phyloP scores from a whole-genome alignment of 1,139 yeast species.

The Diutina rugosa region DNA sequence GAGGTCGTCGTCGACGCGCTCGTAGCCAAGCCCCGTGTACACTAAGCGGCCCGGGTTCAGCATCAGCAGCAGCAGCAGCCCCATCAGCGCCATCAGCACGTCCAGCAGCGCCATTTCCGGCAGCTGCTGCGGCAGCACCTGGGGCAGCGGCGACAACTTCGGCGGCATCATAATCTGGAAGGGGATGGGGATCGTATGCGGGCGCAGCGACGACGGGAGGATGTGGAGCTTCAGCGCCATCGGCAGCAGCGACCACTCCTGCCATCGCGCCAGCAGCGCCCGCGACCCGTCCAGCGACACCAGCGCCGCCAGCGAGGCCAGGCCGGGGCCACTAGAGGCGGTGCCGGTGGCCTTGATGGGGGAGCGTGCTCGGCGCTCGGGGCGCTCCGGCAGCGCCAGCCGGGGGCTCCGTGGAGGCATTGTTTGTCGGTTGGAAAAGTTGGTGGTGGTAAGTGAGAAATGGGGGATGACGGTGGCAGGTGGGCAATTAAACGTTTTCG shows the following conservation, averaged over 20 bases:
- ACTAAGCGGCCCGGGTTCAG: not conserved
- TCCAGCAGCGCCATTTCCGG: not conserved
- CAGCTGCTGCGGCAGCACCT: slow-evolving; percentile 1
- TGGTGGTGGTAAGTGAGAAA: no score
- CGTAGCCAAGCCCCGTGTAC: not conserved
- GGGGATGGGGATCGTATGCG: not conserved
- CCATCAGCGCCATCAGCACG: not conserved
- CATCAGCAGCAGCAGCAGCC: not conserved
- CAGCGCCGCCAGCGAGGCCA: not conserved
- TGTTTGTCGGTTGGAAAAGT: no score
- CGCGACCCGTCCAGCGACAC: slow-evolving; percentile 1
- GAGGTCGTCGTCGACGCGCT: not conserved
- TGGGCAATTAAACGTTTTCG: not conserved
- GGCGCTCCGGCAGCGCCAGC: not conserved
- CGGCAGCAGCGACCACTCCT: not conserved
- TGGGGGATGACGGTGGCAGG: not conserved
- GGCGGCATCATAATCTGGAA: slow-evolving; percentile 1
- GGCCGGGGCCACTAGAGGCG: not conserved
- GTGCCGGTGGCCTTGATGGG: not conserved
- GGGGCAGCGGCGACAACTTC: not conserved
- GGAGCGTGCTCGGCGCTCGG: not conserved
- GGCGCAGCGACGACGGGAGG: not conserved
- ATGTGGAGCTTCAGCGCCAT: not conserved
- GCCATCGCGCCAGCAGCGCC: not conserved
- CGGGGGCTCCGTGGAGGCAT: not conserved